Evolutionary conservation across 108 stramenopile species (phyloP).

Genomic region (Stephanodiscus triporus): DNA sequence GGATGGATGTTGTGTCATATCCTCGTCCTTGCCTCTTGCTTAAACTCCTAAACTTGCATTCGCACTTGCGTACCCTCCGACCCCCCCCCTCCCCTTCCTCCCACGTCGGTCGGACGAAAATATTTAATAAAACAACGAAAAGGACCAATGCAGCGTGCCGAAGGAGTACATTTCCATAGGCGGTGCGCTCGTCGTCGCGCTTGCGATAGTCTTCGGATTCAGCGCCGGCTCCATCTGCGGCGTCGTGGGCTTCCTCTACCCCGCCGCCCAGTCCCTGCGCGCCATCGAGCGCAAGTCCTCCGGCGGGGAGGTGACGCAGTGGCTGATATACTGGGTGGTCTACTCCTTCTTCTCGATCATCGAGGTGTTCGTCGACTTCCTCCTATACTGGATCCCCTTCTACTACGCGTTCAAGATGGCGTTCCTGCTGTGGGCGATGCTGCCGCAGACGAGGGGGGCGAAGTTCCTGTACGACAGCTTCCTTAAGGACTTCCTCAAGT

Average conservation of each 20-base stretch:
- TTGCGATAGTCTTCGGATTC: conserved; percentile 69
- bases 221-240: conserved; percentile 74
- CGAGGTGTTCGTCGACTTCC: conserved; percentile 83
- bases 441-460: conserved; percentile 90
- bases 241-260: conserved; percentile 92
- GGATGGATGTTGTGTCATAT: too few relatives aligned
- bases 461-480: conserved; percentile 89
- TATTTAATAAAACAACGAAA: conserved; percentile 3
- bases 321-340: conserved; percentile 96
- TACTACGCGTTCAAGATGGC: conserved; percentile 95
- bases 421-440: conserved; percentile 93
- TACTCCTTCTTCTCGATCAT: conserved; percentile 92
- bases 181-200: conserved; percentile 44
- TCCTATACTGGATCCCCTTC: conserved; percentile 95
- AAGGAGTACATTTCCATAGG: conserved; percentile 77
- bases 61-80: background rate
- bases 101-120: background rate
- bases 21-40: too few relatives aligned
- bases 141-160: conserved; percentile 77
- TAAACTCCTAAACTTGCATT: background rate
- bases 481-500: conserved; percentile 86
- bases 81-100: background rate
- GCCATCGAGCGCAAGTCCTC: conserved; percentile 71
- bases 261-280: conserved; percentile 83
- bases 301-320: conserved; percentile 89